phyloP scores from a whole-genome alignment of 148 eudicot species.

The Linanthus parryae region DNA sequence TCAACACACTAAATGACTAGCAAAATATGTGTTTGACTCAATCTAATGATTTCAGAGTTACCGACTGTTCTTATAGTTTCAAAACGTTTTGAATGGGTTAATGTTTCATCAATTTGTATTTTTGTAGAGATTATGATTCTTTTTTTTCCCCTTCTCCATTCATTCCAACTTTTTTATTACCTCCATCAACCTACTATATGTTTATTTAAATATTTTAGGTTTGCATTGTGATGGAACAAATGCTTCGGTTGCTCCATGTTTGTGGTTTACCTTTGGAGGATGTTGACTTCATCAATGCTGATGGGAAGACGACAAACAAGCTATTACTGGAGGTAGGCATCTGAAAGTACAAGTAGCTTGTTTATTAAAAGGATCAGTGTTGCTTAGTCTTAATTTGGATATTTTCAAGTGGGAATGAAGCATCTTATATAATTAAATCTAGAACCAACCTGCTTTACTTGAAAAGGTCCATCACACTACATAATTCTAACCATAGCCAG shows the following conservation, averaged over 20 bases:
- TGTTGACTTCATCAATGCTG: conserved; percentile 96
- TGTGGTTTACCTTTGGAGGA: conserved; percentile 91
- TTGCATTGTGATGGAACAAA: conserved; percentile 95
- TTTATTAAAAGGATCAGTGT: no score
- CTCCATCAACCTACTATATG: conserved; percentile 1
- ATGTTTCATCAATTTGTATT: not conserved
- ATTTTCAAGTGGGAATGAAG: no score
- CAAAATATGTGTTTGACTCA: not conserved
- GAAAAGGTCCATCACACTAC: no score
- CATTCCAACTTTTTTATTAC: not conserved
- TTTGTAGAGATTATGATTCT: not conserved
- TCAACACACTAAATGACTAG: no score
- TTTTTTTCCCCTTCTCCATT: not conserved
- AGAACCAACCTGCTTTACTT: no score
- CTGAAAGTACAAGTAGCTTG: no score
- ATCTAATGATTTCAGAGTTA: conserved; percentile 1
- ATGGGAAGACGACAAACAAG: conserved; percentile 91
- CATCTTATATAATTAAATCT: no score
- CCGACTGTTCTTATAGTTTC: not conserved
- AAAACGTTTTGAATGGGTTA: not conserved
- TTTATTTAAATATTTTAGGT: conserved; percentile 60
- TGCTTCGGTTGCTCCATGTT: conserved; percentile 88
- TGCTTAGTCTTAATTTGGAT: no score
- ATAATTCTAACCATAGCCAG: no score
- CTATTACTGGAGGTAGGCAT: conserved; percentile 74